These are phyloP conservation scores for Saccharomyces pastorianus DNA, from an alignment of 1,139 yeast species.

Conservation along the genomic window DNA sequence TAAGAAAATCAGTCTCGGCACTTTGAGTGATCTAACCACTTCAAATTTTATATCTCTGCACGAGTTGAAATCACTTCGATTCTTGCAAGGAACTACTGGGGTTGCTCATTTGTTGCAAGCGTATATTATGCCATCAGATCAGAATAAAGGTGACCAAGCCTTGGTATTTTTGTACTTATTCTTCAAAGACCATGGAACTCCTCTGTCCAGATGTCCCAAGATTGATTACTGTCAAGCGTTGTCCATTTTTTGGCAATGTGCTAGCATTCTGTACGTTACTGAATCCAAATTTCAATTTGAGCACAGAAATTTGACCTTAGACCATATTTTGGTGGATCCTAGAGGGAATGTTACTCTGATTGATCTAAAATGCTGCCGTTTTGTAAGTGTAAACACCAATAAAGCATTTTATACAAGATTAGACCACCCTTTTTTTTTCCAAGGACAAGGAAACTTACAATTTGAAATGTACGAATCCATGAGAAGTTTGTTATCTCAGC, in stretches of 20 bases:
- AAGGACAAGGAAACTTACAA: conserved; percentile 41
- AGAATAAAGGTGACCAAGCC: neutral
- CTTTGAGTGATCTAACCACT: conserved; percentile 14
- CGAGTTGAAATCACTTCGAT: conserved; percentile 9
- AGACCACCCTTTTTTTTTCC: conserved; percentile 46
- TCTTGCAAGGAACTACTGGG: neutral
- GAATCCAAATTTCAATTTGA: conserved; percentile 45
- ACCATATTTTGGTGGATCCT: conserved; percentile 39
- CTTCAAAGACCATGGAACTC: conserved; percentile 1
- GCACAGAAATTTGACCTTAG: conserved; percentile 57
- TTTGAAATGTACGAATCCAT: conserved; percentile 46
- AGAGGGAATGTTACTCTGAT: conserved; percentile 43
- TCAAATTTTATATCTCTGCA: conserved; percentile 18
- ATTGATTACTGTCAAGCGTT: conserved; percentile 33
- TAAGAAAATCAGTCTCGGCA: conserved; percentile 17
- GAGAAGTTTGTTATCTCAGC: conserved; percentile 29
- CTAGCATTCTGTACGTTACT: conserved; percentile 38
- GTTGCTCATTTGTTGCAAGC: neutral
- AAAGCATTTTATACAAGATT: conserved; percentile 34
- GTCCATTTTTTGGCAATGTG: conserved; percentile 41
- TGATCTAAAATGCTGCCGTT: conserved; percentile 50
- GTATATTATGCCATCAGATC: conserved; percentile 7
- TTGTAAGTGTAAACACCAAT: conserved; percentile 26
- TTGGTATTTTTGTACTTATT: neutral
- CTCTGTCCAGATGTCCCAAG: conserved; percentile 5